Conservation (phyloP, 305 asterid species). For the Ajuga reptans region DNA sequence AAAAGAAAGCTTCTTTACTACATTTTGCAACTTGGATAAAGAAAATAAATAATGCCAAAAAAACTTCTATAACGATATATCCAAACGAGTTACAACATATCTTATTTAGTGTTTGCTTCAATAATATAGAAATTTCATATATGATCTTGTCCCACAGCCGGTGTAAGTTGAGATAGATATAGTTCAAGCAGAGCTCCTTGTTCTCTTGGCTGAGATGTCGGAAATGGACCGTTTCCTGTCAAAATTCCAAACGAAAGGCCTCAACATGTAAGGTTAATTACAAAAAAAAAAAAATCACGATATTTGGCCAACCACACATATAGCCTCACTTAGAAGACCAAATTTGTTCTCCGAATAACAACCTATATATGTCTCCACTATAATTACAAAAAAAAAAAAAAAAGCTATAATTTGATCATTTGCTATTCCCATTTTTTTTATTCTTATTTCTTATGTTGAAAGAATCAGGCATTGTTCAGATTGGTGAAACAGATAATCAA, state of each 20-base stretch:
- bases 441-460: too few relatives aligned
- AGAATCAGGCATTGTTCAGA: too few relatives aligned
- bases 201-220: slow-evolving; percentile 55
- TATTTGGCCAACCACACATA: too few relatives aligned
- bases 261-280: too few relatives aligned
- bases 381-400: too few relatives aligned
- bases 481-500: too few relatives aligned
- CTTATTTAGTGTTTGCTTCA: not conserved
- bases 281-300: too few relatives aligned
- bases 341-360: too few relatives aligned
- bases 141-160: slow-evolving; percentile 38
- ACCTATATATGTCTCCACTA: too few relatives aligned
- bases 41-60: not conserved
- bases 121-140: slow-evolving; percentile 20
- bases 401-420: too few relatives aligned
- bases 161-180: slow-evolving; percentile 56
- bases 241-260: not conserved
- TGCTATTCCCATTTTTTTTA: too few relatives aligned
- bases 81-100: not conserved
- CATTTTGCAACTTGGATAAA: slow-evolving; percentile 3
- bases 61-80: not conserved
- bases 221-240: slow-evolving; percentile 42
- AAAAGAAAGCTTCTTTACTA: not conserved
- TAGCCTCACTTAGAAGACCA: too few relatives aligned
- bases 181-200: slow-evolving; percentile 53